These are phyloP conservation scores for Macrolepiota dolichaula DNA, from an alignment of 768 basidiomycete genomes.

Conservation along the genomic window DNA sequence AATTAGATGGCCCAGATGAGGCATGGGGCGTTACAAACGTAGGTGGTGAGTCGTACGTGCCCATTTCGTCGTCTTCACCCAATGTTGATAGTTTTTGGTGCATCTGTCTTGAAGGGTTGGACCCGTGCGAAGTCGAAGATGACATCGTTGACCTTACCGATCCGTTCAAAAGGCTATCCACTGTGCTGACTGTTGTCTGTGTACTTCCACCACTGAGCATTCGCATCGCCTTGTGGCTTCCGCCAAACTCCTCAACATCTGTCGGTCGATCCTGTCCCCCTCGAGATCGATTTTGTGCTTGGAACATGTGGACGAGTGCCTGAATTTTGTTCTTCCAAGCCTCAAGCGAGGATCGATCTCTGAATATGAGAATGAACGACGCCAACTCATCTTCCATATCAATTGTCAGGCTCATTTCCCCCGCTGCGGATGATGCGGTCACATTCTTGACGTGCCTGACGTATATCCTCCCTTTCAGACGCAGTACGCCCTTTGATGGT, in stretches of 20 bases:
- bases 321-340: conserved; percentile 86
- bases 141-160: conserved; percentile 69
- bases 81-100: conserved; percentile 60
- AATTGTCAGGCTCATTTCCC: conserved; percentile 92
- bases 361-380: conserved; percentile 94
- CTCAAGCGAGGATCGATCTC: conserved; percentile 84
- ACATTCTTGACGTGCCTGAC: conserved; percentile 92
- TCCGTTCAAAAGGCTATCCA: conserved; percentile 66
- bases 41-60: conserved; percentile 50
- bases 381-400: conserved; percentile 98
- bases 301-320: conserved; percentile 69
- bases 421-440: conserved; percentile 69
- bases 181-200: conserved; percentile 58
- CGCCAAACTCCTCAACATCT: conserved; percentile 76
- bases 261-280: conserved; percentile 36
- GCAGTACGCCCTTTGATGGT: conserved; percentile 66
- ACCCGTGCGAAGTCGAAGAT: conserved; percentile 71
- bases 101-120: conserved; percentile 32
- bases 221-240: conserved; percentile 70
- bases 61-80: conserved; percentile 69
- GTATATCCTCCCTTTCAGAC: conserved; percentile 94
- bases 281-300: conserved; percentile 42
- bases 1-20: conserved; percentile 74
- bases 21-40: conserved; percentile 69
- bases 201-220: conserved; percentile 75